Conservation (phyloP, 805 yeast species). For the Ogataea dorogensis region DNA sequence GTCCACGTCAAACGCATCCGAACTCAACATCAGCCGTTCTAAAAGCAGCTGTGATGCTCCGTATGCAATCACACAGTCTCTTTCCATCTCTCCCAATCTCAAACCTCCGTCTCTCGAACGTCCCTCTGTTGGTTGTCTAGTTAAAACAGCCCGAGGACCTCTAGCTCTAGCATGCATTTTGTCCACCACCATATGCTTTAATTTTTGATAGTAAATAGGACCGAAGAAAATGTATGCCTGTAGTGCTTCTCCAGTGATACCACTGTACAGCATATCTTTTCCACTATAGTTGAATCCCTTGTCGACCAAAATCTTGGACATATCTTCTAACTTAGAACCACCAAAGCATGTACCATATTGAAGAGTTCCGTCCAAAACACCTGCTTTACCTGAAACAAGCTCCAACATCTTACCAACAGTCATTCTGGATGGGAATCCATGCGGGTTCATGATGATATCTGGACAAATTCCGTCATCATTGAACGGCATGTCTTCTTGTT, state of each 20-base stretch:
- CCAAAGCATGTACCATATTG: constrained; percentile 99
- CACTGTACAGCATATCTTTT: constrained; percentile 95
- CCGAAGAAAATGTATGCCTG: constrained; percentile 99
- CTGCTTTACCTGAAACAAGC: constrained; percentile 94
- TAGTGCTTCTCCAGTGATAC: constrained; percentile 94
- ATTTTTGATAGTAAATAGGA: constrained; percentile 95
- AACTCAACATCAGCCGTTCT: constrained; percentile 93
- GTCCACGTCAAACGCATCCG: constrained; percentile 97
- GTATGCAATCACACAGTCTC: constrained; percentile 99
- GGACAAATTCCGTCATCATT: constrained; percentile 90
- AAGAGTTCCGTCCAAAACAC: constrained; percentile 85
- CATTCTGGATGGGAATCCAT: constrained; percentile 99
- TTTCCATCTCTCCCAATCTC: constrained; percentile 98
- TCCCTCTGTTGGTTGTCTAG: constrained; percentile 99
- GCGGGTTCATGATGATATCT: constrained; percentile 98
- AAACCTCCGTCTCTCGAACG: constrained; percentile 98
- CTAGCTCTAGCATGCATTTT: constrained; percentile 99
- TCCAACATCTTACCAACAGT: constrained; percentile 99
- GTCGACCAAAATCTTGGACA: constrained; percentile 86
- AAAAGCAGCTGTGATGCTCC: constrained; percentile 94
- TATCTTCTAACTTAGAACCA: constrained; percentile 93
- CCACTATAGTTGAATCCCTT: constrained; percentile 94
- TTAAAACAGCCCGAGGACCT: constrained; percentile 96
- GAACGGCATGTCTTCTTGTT: constrained; percentile 95
- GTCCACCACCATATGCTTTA: constrained; percentile 98